These are phyloP conservation scores for Agapanthus africanus DNA, from an alignment of 106 monocot species.

Conservation along the genomic window DNA sequence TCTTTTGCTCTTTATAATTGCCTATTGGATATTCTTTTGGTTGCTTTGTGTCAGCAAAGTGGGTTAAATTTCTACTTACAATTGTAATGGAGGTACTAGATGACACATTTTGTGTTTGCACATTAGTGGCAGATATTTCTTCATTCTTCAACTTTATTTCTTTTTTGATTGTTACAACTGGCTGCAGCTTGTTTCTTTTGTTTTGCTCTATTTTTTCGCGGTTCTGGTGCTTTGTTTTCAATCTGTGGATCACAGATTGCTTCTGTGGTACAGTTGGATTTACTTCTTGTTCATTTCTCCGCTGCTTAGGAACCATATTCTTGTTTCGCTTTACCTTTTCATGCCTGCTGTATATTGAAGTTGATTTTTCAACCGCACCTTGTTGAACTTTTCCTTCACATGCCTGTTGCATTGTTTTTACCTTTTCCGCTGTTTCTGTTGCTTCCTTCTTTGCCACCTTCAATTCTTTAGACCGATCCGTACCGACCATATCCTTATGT, in stretches of 20 bases:
- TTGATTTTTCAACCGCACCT: background rate
- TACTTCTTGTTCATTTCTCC: slow-evolving; percentile 3
- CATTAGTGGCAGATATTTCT: slow-evolving; percentile 5
- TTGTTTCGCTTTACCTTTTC: slow-evolving; percentile 7
- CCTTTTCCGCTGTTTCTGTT: background rate
- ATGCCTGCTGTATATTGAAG: slow-evolving; percentile 7
- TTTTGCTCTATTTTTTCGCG: background rate
- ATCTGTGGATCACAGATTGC: slow-evolving; percentile 4
- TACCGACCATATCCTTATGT: slow-evolving; percentile 7
- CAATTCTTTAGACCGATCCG: slow-evolving; percentile 7
- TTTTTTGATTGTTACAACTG: slow-evolving; percentile 3
- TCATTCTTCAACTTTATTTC: slow-evolving; percentile 5
- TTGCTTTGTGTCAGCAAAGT: slow-evolving; percentile 6
- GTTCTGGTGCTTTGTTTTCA: slow-evolving; percentile 4
- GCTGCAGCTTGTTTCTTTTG: slow-evolving; percentile 8
- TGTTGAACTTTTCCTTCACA: slow-evolving; percentile 5
- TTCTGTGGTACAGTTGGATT: background rate
- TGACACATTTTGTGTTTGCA: background rate
- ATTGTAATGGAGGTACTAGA: background rate
- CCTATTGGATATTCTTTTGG: slow-evolving; percentile 11
- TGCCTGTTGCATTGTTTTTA: slow-evolving; percentile 1
- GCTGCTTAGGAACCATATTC: background rate
- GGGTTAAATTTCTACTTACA: slow-evolving; percentile 5
- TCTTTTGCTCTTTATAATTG: slow-evolving; percentile 11
- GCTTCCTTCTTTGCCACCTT: slow-evolving; percentile 13